Evolutionary conservation across 1,284 basidiomycete genomes (phyloP), one percentile per base, ranked within the genome.

Genomic region (Phylloporus sp.): DNA sequence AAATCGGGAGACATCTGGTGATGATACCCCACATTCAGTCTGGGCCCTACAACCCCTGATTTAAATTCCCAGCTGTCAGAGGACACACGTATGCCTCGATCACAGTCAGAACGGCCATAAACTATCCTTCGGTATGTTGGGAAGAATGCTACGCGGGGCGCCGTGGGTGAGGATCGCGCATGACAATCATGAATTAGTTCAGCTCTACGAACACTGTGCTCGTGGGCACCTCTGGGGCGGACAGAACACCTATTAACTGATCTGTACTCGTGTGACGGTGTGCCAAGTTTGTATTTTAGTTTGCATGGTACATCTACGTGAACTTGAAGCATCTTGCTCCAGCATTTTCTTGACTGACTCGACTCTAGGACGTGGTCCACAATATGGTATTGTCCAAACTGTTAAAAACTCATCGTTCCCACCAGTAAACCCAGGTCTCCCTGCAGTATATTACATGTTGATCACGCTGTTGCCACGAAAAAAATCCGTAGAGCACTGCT

Each of bases 201-300:
- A 32, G 60, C 62, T 66, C 64, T 68, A 45, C 74, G 80, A 64
- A 57, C 71, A 37, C 56, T 63, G 65, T 66, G 82, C 85, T 58
- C 80, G 87, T 27, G 86, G 86, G 29, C 76, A 86, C 43, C 84
- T 52, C 39, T 66, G 64, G 75, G 62, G 67, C 12, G 76, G 75
- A 55, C 75, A 78, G 45, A 71, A 79, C 7, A 47, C 41, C 25
- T 47, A 47, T 60, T 39, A 62, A 73, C 32, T 73, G 43, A 76
- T 39, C 45, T 55, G 64, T 62, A 56, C 37, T 62, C 37, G 20
- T 43, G 61, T n/a, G n/a, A n/a, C 5, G 56, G 41, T 15, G 7
- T 8, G 29, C 20, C 55, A 41, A 27, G 37, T 45, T 43, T 78
- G 72, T 77, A 76, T 67, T 57, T 63, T 66, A 63, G 60, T 27